A percentile compares a stretch with the other conserved stretches of the same genome.
Evolutionary conservation across 1,284 basidiomycete genomes (phyloP).

Genomic region (Rhodotorula sp.): DNA sequence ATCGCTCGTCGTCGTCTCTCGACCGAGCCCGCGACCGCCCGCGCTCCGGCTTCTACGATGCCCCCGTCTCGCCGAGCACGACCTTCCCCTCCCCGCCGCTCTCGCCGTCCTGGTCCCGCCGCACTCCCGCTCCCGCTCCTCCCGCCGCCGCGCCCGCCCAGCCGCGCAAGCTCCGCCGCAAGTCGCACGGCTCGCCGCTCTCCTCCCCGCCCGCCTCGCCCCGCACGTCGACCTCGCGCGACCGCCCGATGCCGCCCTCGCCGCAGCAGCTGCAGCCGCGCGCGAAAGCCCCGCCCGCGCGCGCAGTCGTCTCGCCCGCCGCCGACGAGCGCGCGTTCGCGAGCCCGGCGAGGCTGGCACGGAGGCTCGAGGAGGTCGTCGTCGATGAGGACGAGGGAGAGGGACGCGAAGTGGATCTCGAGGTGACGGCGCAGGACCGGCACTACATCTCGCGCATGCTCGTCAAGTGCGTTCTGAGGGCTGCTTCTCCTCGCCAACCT

Average conservation of each 20-base stretch:
- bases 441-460: conserved; percentile 39
- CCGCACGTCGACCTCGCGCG: not conserved
- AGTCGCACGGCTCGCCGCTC: not conserved
- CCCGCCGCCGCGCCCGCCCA: not conserved
- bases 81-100: not conserved
- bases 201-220: not conserved
- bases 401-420: not conserved
- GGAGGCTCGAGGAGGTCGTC: too few species aligned
- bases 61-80: too few species aligned
- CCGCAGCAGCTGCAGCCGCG: too few species aligned
- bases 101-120: not conserved
- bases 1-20: too few species aligned
- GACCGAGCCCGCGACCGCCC: too few species aligned
- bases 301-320: too few species aligned
- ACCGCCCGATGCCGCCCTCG: too few species aligned
- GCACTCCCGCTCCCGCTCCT: not conserved
- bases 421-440: conserved; percentile 30
- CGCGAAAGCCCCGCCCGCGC: too few species aligned
- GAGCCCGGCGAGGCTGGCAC: too few species aligned
- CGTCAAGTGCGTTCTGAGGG: conserved; percentile 23
- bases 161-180: conserved; percentile 1
- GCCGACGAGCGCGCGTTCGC: too few species aligned
- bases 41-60: too few species aligned
- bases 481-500: not conserved
- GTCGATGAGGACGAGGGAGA: too few species aligned